phyloP scores from a whole-genome alignment of 2,329 filamentous ascomycete species.

The Penicillium sp. region DNA sequence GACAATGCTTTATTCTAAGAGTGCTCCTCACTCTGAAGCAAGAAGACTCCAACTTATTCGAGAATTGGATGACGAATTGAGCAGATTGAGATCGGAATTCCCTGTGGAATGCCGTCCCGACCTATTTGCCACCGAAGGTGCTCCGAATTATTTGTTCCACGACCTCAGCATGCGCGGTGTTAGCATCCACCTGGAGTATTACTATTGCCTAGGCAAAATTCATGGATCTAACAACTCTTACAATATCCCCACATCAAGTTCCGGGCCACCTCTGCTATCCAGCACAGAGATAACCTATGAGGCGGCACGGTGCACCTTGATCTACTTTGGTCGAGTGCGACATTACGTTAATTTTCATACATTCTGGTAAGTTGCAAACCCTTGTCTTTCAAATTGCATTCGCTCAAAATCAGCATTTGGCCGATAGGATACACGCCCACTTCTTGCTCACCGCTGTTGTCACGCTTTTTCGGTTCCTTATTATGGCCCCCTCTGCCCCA shows the following conservation, averaged over 20 bases:
- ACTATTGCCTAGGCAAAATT: constrained; percentile 26
- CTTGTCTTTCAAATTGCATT: neutral
- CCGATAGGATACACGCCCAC: constrained; percentile 25
- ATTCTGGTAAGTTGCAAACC: constrained; percentile 20
- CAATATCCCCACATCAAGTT: neutral
- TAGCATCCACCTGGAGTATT: constrained; percentile 28
- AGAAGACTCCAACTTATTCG: constrained; percentile 24
- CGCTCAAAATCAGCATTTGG: neutral
- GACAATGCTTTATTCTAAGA: constrained; percentile 20
- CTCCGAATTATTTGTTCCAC: constrained; percentile 23
- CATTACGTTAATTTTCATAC: constrained; percentile 22
- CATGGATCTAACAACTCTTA: constrained; percentile 17
- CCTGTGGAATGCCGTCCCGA: constrained; percentile 21
- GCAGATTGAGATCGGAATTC: constrained; percentile 18
- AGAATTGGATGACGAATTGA: constrained; percentile 25
- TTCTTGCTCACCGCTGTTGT: constrained; percentile 22
- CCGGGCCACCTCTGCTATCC: constrained; percentile 19
- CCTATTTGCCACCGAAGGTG: constrained; percentile 14
- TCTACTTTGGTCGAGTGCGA: constrained; percentile 21
- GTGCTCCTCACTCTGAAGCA: constrained; percentile 15
- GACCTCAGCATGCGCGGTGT: constrained; percentile 27
- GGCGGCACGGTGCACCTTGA: constrained; percentile 22
- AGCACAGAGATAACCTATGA: constrained; percentile 25
- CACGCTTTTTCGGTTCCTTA: constrained; percentile 24
- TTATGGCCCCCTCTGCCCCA: constrained; percentile 12